Percentiles rank a stretch among this genome's conserved stretches.
Evolutionary conservation across 2,329 filamentous ascomycete genomes (phyloP).

Genomic region (Camillea tinctor): DNA sequence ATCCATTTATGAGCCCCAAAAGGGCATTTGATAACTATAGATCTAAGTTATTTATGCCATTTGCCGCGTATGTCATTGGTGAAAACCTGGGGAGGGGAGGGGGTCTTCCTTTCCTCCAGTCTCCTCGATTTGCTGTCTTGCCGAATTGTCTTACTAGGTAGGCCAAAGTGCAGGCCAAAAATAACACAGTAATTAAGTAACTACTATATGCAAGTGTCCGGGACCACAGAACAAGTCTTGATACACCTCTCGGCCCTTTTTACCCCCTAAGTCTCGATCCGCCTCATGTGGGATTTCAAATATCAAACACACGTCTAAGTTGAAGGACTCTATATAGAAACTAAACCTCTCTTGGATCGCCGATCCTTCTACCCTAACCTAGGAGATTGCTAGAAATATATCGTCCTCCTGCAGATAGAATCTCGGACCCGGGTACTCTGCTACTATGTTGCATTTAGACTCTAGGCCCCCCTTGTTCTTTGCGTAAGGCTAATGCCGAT

Average conservation of each 20-base stretch:
- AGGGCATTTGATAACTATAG: conserved; percentile 11
- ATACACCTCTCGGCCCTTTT: not conserved
- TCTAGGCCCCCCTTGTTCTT: not conserved
- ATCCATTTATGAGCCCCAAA: conserved; percentile 14
- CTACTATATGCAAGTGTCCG: not conserved
- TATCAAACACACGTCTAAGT: not conserved
- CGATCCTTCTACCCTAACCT: not conserved
- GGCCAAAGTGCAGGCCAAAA: not conserved
- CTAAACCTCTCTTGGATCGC: not conserved
- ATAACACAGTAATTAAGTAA: not conserved
- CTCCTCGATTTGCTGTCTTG: not conserved
- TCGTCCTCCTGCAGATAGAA: not conserved
- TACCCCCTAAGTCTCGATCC: conserved; percentile 1
- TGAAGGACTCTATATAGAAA: not conserved
- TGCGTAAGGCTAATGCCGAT: not conserved
- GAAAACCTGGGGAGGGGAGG: not conserved
- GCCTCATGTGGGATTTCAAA: conserved; percentile 5
- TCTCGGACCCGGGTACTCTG: not conserved
- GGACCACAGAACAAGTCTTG: not conserved
- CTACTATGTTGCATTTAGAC: not conserved
- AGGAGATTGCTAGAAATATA: not conserved
- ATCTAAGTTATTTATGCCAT: conserved; percentile 20
- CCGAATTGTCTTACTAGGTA: not conserved
- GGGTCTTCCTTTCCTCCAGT: not conserved
- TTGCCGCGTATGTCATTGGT: not conserved